A percentile compares a stretch with the other conserved stretches of the same genome.
These are phyloP conservation scores for Ophiostoma pallidulum DNA, from an alignment of 2,329 filamentous ascomycete genomes.

Conservation along the genomic window DNA sequence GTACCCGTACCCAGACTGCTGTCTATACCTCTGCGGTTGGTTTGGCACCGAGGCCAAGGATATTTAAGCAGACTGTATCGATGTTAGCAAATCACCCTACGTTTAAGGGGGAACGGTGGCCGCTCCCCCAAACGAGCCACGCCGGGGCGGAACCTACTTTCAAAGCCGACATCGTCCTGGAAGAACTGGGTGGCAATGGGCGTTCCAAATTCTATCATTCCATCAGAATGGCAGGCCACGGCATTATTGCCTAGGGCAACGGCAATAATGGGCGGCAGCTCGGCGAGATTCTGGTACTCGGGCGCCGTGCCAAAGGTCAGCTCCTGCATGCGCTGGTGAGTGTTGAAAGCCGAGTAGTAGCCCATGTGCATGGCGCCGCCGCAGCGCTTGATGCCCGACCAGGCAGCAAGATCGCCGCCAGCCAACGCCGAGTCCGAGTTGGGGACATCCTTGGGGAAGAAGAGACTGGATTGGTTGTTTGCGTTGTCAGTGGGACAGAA, in stretches of 20 bases:
- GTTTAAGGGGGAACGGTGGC: too few species aligned
- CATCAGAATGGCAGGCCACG: slow-evolving; percentile 49
- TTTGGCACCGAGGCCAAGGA: slow-evolving; percentile 3
- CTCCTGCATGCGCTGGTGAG: slow-evolving; percentile 51
- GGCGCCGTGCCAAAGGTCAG: slow-evolving; percentile 31
- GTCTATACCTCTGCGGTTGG: background rate
- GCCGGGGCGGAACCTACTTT: slow-evolving; percentile 37
- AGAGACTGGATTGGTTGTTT: too few species aligned
- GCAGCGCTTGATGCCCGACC: slow-evolving; percentile 73
- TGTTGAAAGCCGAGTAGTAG: slow-evolving; percentile 55
- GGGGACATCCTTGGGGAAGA: slow-evolving; percentile 43
- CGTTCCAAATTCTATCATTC: slow-evolving; percentile 49
- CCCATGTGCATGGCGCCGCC: slow-evolving; percentile 69
- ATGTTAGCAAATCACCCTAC: background rate
- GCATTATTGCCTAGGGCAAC: slow-evolving; percentile 63
- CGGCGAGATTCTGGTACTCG: slow-evolving; percentile 38
- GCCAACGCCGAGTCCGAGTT: slow-evolving; percentile 57
- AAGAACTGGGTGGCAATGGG: slow-evolving; percentile 57
- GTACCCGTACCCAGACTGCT: too few species aligned
- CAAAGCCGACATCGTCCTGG: slow-evolving; percentile 56
- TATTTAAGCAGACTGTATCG: slow-evolving; percentile 8
- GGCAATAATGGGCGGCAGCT: slow-evolving; percentile 57
- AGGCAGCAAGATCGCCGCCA: slow-evolving; percentile 58
- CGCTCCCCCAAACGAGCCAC: too few species aligned
- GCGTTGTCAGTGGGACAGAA: too few species aligned